Base-by-base conservation (phyloP, 805 yeast genomes). In the Gaillardinia entomophila region DNA sequence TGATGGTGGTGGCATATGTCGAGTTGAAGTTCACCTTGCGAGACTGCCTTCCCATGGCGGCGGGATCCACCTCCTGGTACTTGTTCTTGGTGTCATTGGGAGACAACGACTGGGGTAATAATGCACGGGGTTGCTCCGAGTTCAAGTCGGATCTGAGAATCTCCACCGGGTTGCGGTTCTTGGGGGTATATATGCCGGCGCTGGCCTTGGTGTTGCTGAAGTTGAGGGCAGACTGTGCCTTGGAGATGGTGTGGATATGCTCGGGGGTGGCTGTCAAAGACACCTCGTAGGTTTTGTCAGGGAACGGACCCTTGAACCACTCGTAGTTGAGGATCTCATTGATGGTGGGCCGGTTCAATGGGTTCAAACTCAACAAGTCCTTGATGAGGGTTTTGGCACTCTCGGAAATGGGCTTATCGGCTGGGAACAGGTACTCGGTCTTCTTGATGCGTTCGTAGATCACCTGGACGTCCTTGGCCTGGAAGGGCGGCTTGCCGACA, bases 401-500 rank as follows among this genome's bases (percentile, higher is more conserved):
- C 4, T 66, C 57, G 4, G 94, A 78, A 26, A 84, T 75, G 46
- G 76, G 75, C 42, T 71, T 70, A 36, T 77, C 81, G 13, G 63
- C 66, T 13, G 97, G 98, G 58, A 89, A 90, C 24, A 62, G 59
- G 54, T 78, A 87, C 39, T 87, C 95, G 37, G 82, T 80, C 36
- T 73, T 70, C 57, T 88, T 87, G 55, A 92, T 92, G 62, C 96
- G 75, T 51, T 87, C 94, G 61, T 92, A 92, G 43, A 92, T 92
- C 35, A 82, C 77, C 48, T 87, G 81, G 28, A 92, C 96, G 55
- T 89, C 96, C 52, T 87, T 86, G 24, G 95, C 86, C 63, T 92
- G 99, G 66, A 92, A 92, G 1, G 99, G 99, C 11, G 99, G 98
- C 57, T 87, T 88, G 24, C 97, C 97, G 37, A 83, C 71, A 31